These are phyloP conservation scores for Candolleomyces aberdarensis DNA, from an alignment of 768 basidiomycete species.

Conservation along the genomic window DNA sequence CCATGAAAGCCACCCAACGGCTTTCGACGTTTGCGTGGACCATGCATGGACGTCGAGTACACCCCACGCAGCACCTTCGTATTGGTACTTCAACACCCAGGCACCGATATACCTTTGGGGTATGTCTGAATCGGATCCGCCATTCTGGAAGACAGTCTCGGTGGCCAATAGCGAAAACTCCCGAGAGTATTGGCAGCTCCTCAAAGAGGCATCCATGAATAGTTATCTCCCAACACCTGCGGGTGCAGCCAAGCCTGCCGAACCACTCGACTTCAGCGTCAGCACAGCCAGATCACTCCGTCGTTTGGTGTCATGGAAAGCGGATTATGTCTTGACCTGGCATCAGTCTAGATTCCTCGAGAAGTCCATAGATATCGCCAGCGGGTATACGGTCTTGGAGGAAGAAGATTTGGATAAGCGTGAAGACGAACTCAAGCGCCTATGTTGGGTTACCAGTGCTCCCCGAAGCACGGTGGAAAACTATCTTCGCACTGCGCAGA, in stretches of 20 bases:
- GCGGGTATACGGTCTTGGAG: slow-evolving; percentile 46
- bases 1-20: slow-evolving; percentile 39
- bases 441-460: slow-evolving; percentile 54
- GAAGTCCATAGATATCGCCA: slow-evolving; percentile 41
- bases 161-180: slow-evolving; percentile 38
- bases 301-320: slow-evolving; percentile 56
- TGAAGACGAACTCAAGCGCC: slow-evolving; percentile 36
- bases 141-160: slow-evolving; percentile 52
- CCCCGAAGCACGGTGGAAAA: slow-evolving; percentile 45
- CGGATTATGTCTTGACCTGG: slow-evolving; percentile 60
- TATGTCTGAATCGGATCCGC: slow-evolving; percentile 43
- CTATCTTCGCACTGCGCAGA: slow-evolving; percentile 41
- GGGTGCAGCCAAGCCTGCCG: slow-evolving; percentile 10
- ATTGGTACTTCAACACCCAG: slow-evolving; percentile 58
- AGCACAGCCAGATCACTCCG: slow-evolving; percentile 50
- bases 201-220: slow-evolving; percentile 47
- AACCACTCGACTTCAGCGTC: slow-evolving; percentile 19
- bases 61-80: slow-evolving; percentile 49
- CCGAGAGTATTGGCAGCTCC: slow-evolving; percentile 53
- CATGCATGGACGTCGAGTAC: slow-evolving; percentile 44
- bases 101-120: slow-evolving; percentile 65
- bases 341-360: slow-evolving; percentile 66
- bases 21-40: slow-evolving; percentile 42
- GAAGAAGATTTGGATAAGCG: slow-evolving; percentile 35
- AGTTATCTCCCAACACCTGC: slow-evolving; percentile 15